Base-by-base conservation (phyloP, 2,329 filamentous ascomycete genomes). In the Acephala macrosclerotiorum region DNA sequence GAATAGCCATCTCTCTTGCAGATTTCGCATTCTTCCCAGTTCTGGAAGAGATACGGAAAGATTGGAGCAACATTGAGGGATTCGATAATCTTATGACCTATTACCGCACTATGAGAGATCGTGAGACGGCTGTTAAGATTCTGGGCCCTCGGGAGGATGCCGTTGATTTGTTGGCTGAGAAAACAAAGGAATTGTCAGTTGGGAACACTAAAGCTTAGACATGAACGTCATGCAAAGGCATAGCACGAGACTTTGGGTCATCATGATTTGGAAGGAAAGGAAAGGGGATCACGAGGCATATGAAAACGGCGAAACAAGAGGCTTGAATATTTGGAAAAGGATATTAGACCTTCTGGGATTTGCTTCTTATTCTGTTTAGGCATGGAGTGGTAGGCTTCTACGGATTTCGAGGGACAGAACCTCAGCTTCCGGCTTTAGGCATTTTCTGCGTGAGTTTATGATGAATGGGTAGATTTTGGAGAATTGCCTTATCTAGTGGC, bases 11-110 rank as follows among this genome's bases (percentile, higher is more conserved):
- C 0, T 78, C 79, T 1, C 72, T 88, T 1, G 82, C 82, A 0
- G 87, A 89, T 74, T 89, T 83, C 72, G 85, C 84, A 0, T 73
- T 88, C 3, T 88, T 84, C 83, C 86, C 87, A 0, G 79, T 87
- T 16, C 70, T 89, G 65, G 76, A 86, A 64, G 79, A 79, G 36
- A 78, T 87, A 22, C 74, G 80, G 9, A 67, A 75, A 16, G 75
- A 77, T 22, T 74, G 74, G 63, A 79, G 77, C 1, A 49, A 72
- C 3, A 76, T 63, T 5, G 63, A 74, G 1, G 69, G 70, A 0
- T 71, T 83, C 6, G 70, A 70, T 5, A 75, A 77, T 1, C 64
- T 77, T 57, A 42, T 59, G 25, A 59, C 56, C 29, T 76, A 75
- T 60, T 72, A 66, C 36, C 49, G 59, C 8, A 61, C 60, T 1